Percentiles rank a stretch among this genome's conserved stretches.
Evolutionary conservation across 805 yeast genomes (phyloP).

Genomic region (Grigorovia yakushimaensis): DNA sequence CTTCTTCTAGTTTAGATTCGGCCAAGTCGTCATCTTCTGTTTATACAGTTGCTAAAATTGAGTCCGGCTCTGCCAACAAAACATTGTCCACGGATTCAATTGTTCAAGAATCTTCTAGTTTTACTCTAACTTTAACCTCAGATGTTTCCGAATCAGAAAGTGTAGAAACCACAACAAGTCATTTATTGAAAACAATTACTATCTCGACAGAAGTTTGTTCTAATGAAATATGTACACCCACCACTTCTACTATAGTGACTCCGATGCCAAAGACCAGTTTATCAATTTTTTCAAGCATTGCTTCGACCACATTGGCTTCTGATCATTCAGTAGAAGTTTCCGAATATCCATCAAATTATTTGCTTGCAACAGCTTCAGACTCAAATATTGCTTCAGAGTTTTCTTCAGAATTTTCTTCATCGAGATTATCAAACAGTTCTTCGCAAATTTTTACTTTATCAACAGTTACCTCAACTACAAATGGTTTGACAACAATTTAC

Average conservation of each 20-base stretch:
- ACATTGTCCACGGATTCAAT: no score
- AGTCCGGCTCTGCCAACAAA: no score
- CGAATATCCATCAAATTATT: background rate
- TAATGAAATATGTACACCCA: constrained; percentile 4
- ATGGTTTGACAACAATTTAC: constrained; percentile 30
- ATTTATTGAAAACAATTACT: constrained; percentile 7
- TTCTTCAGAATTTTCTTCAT: background rate
- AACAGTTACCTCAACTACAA: constrained; percentile 24
- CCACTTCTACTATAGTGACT: constrained; percentile 3
- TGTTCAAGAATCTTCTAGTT: no score
- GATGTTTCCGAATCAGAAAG: no score
- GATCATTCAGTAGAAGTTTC: background rate
- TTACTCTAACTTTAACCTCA: no score
- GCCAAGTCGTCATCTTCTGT: no score
- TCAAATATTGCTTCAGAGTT: background rate
- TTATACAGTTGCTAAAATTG: no score
- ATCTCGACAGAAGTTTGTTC: constrained; percentile 14
- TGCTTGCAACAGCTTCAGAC: background rate
- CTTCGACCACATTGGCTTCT: no score
- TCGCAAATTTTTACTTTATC: constrained; percentile 10
- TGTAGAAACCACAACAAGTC: background rate
- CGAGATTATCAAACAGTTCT: background rate
- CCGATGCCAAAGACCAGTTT: background rate
- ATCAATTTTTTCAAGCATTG: background rate
- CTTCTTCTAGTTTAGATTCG: background rate